Percentiles rank a stretch among this genome's conserved stretches.
Conservation (phyloP, 768 basidiomycete species). For the Podaxis pistillaris region DNA sequence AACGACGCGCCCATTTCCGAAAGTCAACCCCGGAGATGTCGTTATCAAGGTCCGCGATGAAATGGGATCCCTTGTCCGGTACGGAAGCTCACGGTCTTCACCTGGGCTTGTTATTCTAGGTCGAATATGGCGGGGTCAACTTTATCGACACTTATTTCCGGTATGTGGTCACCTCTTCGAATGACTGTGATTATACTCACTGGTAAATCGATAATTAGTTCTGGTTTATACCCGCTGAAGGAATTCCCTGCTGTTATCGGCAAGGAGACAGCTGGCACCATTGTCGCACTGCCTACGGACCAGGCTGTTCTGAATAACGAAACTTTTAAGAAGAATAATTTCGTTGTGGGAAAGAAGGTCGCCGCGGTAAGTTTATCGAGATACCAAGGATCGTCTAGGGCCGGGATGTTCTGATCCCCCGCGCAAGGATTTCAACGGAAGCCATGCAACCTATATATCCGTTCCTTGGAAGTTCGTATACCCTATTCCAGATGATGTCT, state of each 20-base stretch:
- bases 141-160: constrained; percentile 86
- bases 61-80: neutral
- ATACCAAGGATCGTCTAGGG: neutral
- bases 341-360: constrained; percentile 68
- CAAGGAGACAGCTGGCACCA: constrained; percentile 73
- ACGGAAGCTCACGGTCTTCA: neutral
- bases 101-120: constrained; percentile 33
- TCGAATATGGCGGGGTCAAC: constrained; percentile 80
- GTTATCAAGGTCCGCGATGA: constrained; percentile 37
- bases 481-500: constrained; percentile 62
- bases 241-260: constrained; percentile 70
- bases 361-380: constrained; percentile 51
- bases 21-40: constrained; percentile 58
- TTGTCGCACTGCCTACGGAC: constrained; percentile 75
- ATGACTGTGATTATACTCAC: neutral
- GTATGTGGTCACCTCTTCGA: constrained; percentile 28
- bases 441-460: constrained; percentile 73
- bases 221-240: constrained; percentile 61
- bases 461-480: constrained; percentile 60
- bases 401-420: neutral
- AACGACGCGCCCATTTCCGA: constrained; percentile 64
- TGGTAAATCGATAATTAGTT: constrained; percentile 27
- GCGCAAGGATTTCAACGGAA: constrained; percentile 41
- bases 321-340: constrained; percentile 63
- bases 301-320: constrained; percentile 53